Base-by-base conservation (phyloP, 176 grass and related monocot genomes). In the Juncus effusus region DNA sequence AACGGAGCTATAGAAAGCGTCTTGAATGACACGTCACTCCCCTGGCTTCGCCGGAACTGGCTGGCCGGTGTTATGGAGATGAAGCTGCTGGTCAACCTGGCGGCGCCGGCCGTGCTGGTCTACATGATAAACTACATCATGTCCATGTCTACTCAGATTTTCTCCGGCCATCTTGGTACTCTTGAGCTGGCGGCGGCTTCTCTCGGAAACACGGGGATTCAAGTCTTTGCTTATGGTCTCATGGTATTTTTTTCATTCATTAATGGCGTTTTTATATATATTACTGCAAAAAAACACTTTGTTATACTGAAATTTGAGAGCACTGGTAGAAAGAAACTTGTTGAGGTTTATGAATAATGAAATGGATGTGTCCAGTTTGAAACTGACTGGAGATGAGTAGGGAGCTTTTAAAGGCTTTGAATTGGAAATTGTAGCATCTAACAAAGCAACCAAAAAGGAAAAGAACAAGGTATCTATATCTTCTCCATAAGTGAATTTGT, bases 81-180 rank as follows among this genome's bases (percentile, higher is more conserved):
- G 61, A 56, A 15, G 39, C 56, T 85, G 5, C 54, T 90, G 73
- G 3, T 76, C 44, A 60, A 49, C 1, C 68, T 90, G 1, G 86
- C 82, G 0, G 86, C 75, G 0, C 86, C 86, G 0, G 86, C 82
- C 15, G 78, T 90, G 6, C 40, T 85, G 10, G 73, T 76, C 5
- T 82, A 82, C 72, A 82, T 82, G 79, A 59, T 82, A 62, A 82
- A 82, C 56, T 74, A 76, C 64, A 16, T 82, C 45, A 69, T 82
- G 63, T 82, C 79, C 10, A 82, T 82, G 64, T 70, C 79, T 2
- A 82, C 79, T 13, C 79, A 82, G 73, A 82, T 82, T 42, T 82
- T 82, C 47, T 82, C 73, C 28, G 79, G 79, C 15, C 79, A 82
- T 13, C 79, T 82, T 57, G 79, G 79, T 57, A 82, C 73, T 16